Evolutionary conservation across 257 asterid species (phyloP).

Genomic region (Nicotiana paniculata): DNA sequence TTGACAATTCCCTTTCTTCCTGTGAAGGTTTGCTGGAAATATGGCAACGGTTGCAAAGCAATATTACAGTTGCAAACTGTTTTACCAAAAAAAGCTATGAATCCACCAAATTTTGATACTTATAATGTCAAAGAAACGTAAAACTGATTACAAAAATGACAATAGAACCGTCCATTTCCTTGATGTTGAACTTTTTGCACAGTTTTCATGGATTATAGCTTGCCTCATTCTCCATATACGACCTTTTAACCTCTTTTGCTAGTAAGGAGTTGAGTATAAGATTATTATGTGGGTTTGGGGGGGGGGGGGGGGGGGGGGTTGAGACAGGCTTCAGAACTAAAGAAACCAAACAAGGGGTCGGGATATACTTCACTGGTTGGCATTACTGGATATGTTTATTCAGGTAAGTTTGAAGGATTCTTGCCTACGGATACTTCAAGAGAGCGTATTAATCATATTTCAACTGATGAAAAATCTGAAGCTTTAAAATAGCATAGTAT

Average conservation of each 20-base stretch:
- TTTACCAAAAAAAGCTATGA: neutral
- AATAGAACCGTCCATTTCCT: neutral
- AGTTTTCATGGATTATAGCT: neutral
- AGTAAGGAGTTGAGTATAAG: neutral
- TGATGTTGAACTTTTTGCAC: neutral
- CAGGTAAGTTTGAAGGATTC: neutral
- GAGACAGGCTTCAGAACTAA: neutral
- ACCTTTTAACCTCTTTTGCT: neutral
- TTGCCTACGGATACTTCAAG: neutral
- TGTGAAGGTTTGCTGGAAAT: neutral
- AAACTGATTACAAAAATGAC: neutral
- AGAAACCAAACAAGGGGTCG: neutral
- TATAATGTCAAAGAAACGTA: neutral
- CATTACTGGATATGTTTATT: neutral
- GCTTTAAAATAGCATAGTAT: neutral
- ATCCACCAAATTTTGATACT: neutral
- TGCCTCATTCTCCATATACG: neutral
- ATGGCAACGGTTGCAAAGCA: neutral
- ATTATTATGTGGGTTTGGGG: neutral
- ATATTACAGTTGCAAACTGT: neutral
- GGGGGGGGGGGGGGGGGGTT: neutral
- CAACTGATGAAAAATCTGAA: neutral
- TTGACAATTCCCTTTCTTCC: neutral
- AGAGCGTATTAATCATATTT: neutral
- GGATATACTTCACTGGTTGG: neutral